phyloP scores from a whole-genome alignment of 768 basidiomycete species.

The Podaxis sp. region DNA sequence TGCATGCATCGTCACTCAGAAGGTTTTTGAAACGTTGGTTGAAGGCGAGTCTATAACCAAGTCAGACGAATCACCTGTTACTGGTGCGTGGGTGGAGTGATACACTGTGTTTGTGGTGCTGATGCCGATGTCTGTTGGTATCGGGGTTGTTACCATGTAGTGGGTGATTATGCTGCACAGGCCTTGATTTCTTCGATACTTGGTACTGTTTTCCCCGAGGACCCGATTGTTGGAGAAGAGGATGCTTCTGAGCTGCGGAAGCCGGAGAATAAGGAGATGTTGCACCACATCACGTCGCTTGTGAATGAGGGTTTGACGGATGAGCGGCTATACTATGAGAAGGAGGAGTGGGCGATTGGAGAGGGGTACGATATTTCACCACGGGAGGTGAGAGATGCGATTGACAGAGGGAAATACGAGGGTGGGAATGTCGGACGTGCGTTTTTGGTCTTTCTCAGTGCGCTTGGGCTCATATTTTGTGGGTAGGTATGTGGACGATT shows the following conservation, averaged over 20 bases:
- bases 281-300: constrained; percentile 71
- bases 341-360: constrained; percentile 70
- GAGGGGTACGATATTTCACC: constrained; percentile 50
- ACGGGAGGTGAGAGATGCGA: constrained; percentile 72
- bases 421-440: constrained; percentile 75
- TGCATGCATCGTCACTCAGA: constrained; percentile 79
- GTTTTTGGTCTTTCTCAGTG: constrained; percentile 28
- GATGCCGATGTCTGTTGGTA: not conserved
- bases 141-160: constrained; percentile 35
- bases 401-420: constrained; percentile 76
- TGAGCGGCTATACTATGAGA: constrained; percentile 55
- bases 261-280: constrained; percentile 40
- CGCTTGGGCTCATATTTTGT: constrained; percentile 6
- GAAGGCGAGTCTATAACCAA: constrained; percentile 87
- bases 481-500: constrained; percentile 78
- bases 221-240: constrained; percentile 94
- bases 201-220: constrained; percentile 70
- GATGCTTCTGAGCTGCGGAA: constrained; percentile 78
- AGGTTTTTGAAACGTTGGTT: constrained; percentile 84
- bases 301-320: constrained; percentile 75
- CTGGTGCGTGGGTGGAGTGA: constrained; percentile 44
- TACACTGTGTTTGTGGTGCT: not conserved
- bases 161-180: constrained; percentile 93
- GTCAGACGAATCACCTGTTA: constrained; percentile 90
- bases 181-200: constrained; percentile 88